phyloP scores from a whole-genome alignment of 768 basidiomycete species.

The Tubosaeta sp. region DNA sequence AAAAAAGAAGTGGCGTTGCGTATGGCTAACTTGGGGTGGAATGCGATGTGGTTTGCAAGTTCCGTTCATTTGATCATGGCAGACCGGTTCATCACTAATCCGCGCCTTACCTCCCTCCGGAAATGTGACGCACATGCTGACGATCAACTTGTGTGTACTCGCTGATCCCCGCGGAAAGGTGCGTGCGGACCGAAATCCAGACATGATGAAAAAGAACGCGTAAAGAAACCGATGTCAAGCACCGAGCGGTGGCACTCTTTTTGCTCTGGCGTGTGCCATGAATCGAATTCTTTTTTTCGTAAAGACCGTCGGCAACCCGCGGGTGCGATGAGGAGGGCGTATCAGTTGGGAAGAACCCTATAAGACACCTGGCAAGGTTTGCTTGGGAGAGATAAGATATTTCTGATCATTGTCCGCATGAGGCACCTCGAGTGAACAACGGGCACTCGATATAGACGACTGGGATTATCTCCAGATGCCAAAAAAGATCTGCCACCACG shows the following conservation, averaged over 20 bases:
- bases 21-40: not conserved
- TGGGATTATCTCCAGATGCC: constrained; percentile 49
- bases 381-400: not conserved
- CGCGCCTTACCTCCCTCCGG: not conserved
- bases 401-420: not conserved
- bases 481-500: constrained; percentile 84
- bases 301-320: not conserved
- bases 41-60: constrained; percentile 1
- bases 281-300: not conserved
- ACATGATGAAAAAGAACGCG: not conserved
- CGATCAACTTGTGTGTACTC: not conserved
- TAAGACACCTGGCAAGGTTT: not conserved
- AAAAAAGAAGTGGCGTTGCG: not conserved
- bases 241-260: not conserved
- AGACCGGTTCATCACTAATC: not conserved
- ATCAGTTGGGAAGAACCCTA: not conserved
- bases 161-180: constrained; percentile 2
- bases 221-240: not conserved
- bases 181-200: not conserved
- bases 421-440: not conserved
- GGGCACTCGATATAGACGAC: not conserved
- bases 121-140: constrained; percentile 2
- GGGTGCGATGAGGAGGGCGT: not conserved
- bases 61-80: not conserved
- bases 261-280: not conserved